Evolutionary conservation across 2,329 filamentous ascomycete genomes (phyloP), one percentile per base, ranked within the genome.

Genomic region (Orbilia javanica): DNA sequence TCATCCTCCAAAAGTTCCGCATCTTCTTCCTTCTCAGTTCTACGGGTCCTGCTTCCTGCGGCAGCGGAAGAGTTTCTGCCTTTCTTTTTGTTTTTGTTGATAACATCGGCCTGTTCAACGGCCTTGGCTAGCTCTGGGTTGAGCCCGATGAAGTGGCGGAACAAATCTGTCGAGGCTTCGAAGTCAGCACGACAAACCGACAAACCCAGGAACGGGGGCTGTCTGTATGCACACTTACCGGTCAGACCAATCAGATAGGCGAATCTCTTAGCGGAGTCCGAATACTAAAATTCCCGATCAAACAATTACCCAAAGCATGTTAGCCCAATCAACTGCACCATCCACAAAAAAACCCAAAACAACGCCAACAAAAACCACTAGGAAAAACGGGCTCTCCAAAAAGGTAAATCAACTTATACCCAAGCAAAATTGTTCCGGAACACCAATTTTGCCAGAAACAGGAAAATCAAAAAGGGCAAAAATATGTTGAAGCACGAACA

Each of bases 91-190:
- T 42, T 60, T 6, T 42, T 93, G 82, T 95, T 93, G 70, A 81
- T 81, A 57, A 80, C 80, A 75, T 82, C 81, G 2, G 81, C 80
- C 53, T 81, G 74, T 44, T 75, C 79, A n/a, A 80, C 75, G 15
- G 81, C 79, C 82, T 98, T 96, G 82, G 93, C 93, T 15, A 96
- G 95, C 83, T 99, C 94, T 4, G 94, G 95, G 83, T 97, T 99
- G 7, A 94, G 93, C 83, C 98, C 94, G 85, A 99, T 99, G 84
- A 99, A 99, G 85, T 99, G 96, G 80, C 96, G 93, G 86, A 99
- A 99, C 20, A 99, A 88, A 83, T 99, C 96, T 15, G 31, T 46
- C 22, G n/a, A 18, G 1, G 18, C 1, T n/a, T 44, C 4, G n/a
- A 55, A 36, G 78, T 82, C 50, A 81, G 74, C 53, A 48, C 29